Evolutionary conservation across 495 filamentous ascomycete genomes (phyloP), one percentile per base, ranked within the genome.

Genomic region (Daldinia concentrica): DNA sequence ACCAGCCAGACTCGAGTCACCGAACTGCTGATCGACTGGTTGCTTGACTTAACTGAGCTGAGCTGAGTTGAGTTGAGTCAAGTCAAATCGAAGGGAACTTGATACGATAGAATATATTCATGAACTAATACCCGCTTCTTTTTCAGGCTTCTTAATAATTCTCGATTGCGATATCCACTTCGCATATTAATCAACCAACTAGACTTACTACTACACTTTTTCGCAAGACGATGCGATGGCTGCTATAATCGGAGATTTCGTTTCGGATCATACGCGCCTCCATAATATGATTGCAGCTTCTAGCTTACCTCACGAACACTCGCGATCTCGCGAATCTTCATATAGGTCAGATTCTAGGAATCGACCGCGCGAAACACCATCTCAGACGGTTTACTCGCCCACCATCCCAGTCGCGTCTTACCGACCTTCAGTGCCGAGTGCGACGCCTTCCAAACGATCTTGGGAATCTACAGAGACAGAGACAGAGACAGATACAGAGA

Each of bases 191-290:
- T 61, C 54, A 58, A 34, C 27, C 36, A 43, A 51, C 22, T 24
- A 32, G 54, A 62, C 45, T 26, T 59, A 36, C 34, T 48, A 15
- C 30, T 26, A 27, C 50, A 29, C 27, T 1, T 50, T 50, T 41
- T 27, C 43, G 7, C 19, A 68, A 74, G 37, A 65, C 71, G 69
- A 78, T 80, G 78, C 76, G 67, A 86, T 85, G 83, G 83, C 83
- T 55, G 78, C 83, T 65, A 39, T 84, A 72, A 81, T 84, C 37
- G 80, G 82, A 73, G 83, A 86, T 69, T 82, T 79, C 66, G 81
- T 79, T 65, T 71, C 82, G 55, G 82, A 85, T 58, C 76, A 77
- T 34, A 77, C 82, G 57, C 77, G 80, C 62, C 82, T 84, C 52
- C 81, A 85, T 71, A 80, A 74, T 55, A 81, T 83, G 80, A 83